These are phyloP conservation scores for Terfezia claveryi DNA, from an alignment of 495 filamentous ascomycete species.

Conservation along the genomic window DNA sequence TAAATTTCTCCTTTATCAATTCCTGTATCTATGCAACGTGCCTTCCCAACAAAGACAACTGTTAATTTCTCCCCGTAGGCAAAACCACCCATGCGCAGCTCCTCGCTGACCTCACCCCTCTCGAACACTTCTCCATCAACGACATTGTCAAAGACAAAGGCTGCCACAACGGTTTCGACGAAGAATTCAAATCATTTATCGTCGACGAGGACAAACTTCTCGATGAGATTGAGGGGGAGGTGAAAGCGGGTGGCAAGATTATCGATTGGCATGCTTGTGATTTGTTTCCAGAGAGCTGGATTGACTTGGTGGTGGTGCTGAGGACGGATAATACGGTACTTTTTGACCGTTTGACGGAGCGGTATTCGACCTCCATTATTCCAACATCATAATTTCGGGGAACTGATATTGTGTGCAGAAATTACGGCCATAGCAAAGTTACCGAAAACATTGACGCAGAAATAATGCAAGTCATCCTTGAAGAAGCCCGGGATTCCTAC, in stretches of 20 bases:
- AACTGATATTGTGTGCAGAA: constrained; percentile 24
- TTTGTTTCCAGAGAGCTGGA: constrained; percentile 78
- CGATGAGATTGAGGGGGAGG: constrained; percentile 68
- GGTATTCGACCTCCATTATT: constrained; percentile 24
- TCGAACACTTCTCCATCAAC: constrained; percentile 76
- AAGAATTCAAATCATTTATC: constrained; percentile 68
- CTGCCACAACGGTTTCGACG: constrained; percentile 68
- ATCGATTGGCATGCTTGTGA: constrained; percentile 99
- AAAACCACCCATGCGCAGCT: constrained; percentile 77
- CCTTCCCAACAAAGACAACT: background rate
- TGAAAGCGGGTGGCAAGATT: constrained; percentile 60
- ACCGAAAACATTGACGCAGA: constrained; percentile 94
- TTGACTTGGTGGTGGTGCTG: constrained; percentile 86
- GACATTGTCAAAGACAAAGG: constrained; percentile 63
- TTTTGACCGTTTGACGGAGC: constrained; percentile 61
- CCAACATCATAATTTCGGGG: background rate
- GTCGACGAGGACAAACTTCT: constrained; percentile 94
- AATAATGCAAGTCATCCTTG: constrained; percentile 84
- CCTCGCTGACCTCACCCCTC: constrained; percentile 46
- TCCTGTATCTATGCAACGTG: background rate
- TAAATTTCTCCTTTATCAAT: background rate
- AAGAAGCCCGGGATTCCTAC: constrained; percentile 75
- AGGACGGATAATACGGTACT: constrained; percentile 53
- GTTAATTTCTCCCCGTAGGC: constrained; percentile 23
- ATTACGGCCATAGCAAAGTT: constrained; percentile 65